A percentile compares a stretch with the other conserved stretches of the same genome.
phyloP scores from a whole-genome alignment of 768 basidiomycete genomes.

The Coprinopsis strossmayeri region DNA sequence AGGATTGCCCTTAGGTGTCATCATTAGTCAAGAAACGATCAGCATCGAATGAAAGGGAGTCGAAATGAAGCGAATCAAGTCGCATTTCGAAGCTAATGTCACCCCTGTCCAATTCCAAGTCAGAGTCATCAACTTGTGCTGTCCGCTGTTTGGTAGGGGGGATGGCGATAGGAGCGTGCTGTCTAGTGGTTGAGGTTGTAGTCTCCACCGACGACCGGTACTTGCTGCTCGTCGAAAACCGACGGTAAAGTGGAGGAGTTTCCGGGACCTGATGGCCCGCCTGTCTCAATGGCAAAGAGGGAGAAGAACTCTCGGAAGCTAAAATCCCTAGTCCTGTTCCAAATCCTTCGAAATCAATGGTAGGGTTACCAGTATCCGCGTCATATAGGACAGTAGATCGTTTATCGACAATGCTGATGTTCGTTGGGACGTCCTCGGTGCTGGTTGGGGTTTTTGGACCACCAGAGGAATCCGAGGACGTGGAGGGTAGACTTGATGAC shows the following conservation, averaged over 20 bases:
- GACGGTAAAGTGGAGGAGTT: background rate
- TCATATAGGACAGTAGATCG: conserved; percentile 1
- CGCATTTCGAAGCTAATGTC: conserved; percentile 57
- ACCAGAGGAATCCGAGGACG: conserved; percentile 14
- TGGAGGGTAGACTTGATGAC: conserved; percentile 15
- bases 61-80: conserved; percentile 70
- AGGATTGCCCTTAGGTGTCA: background rate
- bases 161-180: background rate
- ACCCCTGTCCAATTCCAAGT: conserved; percentile 14
- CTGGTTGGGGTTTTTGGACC: conserved; percentile 28
- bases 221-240: conserved; percentile 2
- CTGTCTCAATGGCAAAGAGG: background rate
- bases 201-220: conserved; percentile 3
- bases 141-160: background rate
- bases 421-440: conserved; percentile 14
- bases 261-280: background rate
- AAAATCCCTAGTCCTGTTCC: conserved; percentile 4
- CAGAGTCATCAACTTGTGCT: conserved; percentile 1
- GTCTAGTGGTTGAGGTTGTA: background rate
- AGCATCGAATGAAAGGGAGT: conserved; percentile 60
- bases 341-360: conserved; percentile 6
- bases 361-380: conserved; percentile 1
- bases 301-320: background rate
- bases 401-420: background rate
- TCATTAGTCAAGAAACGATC: conserved; percentile 34